Conservation (phyloP, 2,329 filamentous ascomycete genomes). For the Zymoseptoria tritici region DNA sequence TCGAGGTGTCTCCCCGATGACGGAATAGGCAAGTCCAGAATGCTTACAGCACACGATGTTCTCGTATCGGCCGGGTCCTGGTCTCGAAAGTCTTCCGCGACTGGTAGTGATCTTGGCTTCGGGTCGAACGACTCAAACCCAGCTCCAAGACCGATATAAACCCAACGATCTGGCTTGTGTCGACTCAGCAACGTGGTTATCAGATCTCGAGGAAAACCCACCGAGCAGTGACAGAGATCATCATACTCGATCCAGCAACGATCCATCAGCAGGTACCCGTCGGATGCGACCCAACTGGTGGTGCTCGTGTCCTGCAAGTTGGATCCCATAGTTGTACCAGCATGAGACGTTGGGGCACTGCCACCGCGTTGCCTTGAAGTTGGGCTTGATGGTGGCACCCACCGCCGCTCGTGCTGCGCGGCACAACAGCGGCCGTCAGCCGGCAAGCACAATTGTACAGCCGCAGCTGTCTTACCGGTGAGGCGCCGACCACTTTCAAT, state of each 20-base stretch:
- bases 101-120: not conserved
- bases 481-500: too few relatives aligned
- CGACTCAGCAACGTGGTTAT: not conserved
- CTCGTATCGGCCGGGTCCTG: not conserved
- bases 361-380: not conserved
- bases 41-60: not conserved
- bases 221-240: not conserved
- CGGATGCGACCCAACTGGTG: not conserved
- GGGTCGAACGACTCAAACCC: not conserved
- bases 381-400: not conserved
- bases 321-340: not conserved
- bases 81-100: not conserved
- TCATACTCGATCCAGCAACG: not conserved
- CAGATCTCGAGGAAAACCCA: not conserved
- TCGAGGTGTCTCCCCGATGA: not conserved
- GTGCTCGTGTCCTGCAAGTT: not conserved
- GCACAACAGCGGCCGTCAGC: not conserved
- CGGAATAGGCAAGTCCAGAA: not conserved
- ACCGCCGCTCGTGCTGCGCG: not conserved
- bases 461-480: not conserved
- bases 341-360: not conserved
- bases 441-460: not conserved
- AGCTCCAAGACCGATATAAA: not conserved
- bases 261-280: not conserved
- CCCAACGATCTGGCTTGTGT: not conserved